These are phyloP conservation scores for Lindgomyces ingoldianus DNA, from an alignment of 495 filamentous ascomycete genomes.

Conservation along the genomic window DNA sequence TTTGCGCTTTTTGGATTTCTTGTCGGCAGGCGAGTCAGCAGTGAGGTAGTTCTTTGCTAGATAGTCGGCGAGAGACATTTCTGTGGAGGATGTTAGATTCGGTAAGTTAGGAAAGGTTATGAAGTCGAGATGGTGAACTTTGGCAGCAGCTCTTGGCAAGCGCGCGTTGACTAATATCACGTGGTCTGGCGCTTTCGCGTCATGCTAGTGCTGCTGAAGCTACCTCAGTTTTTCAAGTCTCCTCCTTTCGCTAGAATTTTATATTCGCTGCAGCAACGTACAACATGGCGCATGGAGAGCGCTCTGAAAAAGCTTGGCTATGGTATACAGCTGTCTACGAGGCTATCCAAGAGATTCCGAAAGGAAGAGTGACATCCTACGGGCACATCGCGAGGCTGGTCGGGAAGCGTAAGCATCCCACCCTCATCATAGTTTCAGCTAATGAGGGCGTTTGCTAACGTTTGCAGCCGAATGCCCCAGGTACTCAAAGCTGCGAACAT, in stretches of 20 bases:
- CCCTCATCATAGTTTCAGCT: neutral
- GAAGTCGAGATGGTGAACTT: neutral
- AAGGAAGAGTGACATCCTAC: conserved; percentile 81
- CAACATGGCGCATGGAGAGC: conserved; percentile 45
- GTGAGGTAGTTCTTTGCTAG: conserved; percentile 93
- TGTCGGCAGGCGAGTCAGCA: conserved; percentile 62
- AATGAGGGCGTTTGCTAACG: conserved; percentile 13
- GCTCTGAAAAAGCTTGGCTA: conserved; percentile 77
- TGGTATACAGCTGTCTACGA: conserved; percentile 84
- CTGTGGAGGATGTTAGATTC: conserved; percentile 10
- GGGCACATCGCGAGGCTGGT: conserved; percentile 82
- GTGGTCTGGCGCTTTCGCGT: neutral
- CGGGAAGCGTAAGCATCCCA: conserved; percentile 66
- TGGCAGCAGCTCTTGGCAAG: neutral
- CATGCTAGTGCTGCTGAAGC: neutral
- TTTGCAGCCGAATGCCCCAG: conserved; percentile 47
- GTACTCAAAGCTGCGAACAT: conserved; percentile 28
- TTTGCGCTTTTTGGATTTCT: conserved; percentile 87
- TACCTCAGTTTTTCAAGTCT: too few species aligned
- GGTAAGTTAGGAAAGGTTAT: neutral
- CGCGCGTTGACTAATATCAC: neutral
- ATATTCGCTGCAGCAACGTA: too few species aligned
- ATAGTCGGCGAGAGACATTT: conserved; percentile 74
- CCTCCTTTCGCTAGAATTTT: too few species aligned
- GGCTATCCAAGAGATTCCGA: conserved; percentile 81